Base-by-base conservation (phyloP, 2,329 filamentous ascomycete species). In the Colletotrichum zoysiae region DNA sequence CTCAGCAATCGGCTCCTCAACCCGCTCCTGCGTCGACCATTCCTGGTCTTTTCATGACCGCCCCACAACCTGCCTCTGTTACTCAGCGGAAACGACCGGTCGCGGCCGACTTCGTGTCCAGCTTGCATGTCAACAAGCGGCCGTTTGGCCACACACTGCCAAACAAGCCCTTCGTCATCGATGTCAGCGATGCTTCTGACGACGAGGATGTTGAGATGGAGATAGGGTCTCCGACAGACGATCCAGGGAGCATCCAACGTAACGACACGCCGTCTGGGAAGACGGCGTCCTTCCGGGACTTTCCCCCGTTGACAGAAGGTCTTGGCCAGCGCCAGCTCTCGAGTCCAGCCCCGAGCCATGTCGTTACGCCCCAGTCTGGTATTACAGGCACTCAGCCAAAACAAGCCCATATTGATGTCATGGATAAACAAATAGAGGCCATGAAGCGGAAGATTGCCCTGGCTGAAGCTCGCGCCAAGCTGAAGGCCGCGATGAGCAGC, bases 161-260 rank as follows among this genome's bases (percentile, higher is more conserved):
- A 63, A 86, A 91, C 33, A 86, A 90, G 61, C 87, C 87, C 3
- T 88, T 97, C 64, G 88, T 97, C 50, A 97, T 97, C 75, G 90
- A 97, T 74, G 91, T 97, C 50, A 97, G 94, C 78, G 95, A 97
- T 38, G 88, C 85, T 33, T 86, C 84, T 8, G 86, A 88, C 48
- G 87, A 90, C 61, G 89, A 90, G 67, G 89, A 91, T 74, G 86
- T 90, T 58, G 90, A 90, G 68, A 92, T 92, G 89, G 91, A 93
- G 44, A 85, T 92, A 33, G 89, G 89, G 35, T 89, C 87, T 58
- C 86, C 84, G 12, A 83, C 81, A 38, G 84, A 86, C 30, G 83
- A 83, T 4, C 76, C 81, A 33, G 78, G 80, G 20, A 77, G 81
- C 3, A 76, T 79, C 6, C 81, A 81, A 30, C 78, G 78, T 14